Evolutionary conservation across 202 grass and related monocot species (phyloP), one percentile per base, ranked within the genome.

Genomic region (Carex sylvatica): DNA sequence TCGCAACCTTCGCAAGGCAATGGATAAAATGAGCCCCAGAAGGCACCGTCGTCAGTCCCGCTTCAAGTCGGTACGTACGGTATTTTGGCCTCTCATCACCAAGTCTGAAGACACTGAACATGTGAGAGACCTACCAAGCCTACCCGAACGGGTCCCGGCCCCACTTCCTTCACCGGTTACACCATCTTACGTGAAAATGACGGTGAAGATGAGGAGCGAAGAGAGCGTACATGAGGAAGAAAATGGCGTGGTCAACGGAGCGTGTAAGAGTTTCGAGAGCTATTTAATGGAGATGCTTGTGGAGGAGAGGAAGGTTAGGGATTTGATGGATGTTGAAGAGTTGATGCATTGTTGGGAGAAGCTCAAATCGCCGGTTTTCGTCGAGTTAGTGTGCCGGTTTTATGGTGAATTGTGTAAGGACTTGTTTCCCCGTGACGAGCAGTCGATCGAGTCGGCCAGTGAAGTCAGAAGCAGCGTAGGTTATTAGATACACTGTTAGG

Each of bases 381-480:
- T 94, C 6, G 94, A 97, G 22, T 84, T 94, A 16, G 90, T 97
- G 10, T 89, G 88, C 74, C 79, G 83, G 69, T 97, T 92, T 78
- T 97, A 97, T 33, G 85, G 87, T 19, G 88, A 92, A 60, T 83
- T 97, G 9, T 94, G 94, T 81, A 92, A 85, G 12, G 94, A 94
- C 79, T 24, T 94, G 70, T 94, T 97, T 79, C 53, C 85, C 6
- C 19, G 30, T 1, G 16, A 64, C 5, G 42, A 15, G 20, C 1
- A 9, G 59, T 75, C 11, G 61, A 58, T 61, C 4, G 53, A 8
- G 49, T 33, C 54, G 14, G 16, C n/a, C 20, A 54, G 59, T 20
- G 63, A 82, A 54, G 42, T 52, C 8, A 66, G 8, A 69, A 47
- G n/a, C 22, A 49, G 14, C 46, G 14, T 82, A 55, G 62, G 24